Base-by-base conservation (phyloP, 1,284 basidiomycete species). In the Cutaneotrichosporon spelunceum region DNA sequence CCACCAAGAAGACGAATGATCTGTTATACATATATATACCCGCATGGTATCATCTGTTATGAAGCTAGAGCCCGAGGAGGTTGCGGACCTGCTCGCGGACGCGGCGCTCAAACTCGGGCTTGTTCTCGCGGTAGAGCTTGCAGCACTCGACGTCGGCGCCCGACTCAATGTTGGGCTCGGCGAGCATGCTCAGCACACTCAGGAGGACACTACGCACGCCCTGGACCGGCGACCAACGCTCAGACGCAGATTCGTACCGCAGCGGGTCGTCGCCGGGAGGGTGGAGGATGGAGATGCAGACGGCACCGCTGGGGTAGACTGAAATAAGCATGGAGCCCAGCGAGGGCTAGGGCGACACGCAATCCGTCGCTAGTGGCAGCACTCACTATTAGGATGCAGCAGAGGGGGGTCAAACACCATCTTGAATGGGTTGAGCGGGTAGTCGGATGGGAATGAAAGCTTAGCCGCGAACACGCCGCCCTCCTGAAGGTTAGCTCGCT, bases 121-220 rank as follows among this genome's bases (percentile, higher is more conserved):
- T 84, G 78, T 96, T 87, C 67, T 96, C 93, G 60, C 93, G 85
- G 76, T 94, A 96, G 52, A 96, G 82, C 80, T 97, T 97, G 83
- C 91, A 93, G 75, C 91, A 93, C 80, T 99, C 95, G 64, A 99
- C 91, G 80, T 98, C 98, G 52, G 96, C 96, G 34, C 95, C 95
- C 68, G 90, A 93, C 81, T 99, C 96, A 58, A 98, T 84, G 79
- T 99, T 99, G n/a, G 96, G 96, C 82, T 99, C 95, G 88, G 96
- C 94, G n/a, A 99, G 85, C 95, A 99, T 98, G 59, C 91, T 95
- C 68, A 99, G 88, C 23, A 99, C 95, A 69, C 91, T 93, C 7
- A 99, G 82, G 59, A 94, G 84, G 64, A 99, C 96, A 78, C 96
- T 97, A 81, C 99, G 91, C 48, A 99, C 92, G 5, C 77, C 77